Conservation (phyloP, 192 early-diverging fungal genomes). For the Linderina pennispora region DNA sequence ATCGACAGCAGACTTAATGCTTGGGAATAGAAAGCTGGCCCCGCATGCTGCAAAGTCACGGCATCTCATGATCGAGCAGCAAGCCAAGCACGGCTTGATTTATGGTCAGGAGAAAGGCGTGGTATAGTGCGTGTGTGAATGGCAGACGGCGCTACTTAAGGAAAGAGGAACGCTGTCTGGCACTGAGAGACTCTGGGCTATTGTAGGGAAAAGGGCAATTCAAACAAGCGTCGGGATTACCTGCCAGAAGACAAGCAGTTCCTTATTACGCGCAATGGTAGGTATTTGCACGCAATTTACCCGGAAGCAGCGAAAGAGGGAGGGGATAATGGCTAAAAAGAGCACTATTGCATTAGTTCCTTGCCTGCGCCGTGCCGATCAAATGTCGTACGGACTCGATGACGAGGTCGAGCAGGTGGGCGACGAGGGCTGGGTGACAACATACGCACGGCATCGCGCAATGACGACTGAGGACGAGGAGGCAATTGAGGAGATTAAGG, state of each 20-base stretch:
- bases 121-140: too few relatives aligned
- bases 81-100: too few relatives aligned
- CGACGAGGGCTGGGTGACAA: slow-evolving; percentile 81
- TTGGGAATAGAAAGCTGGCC: too few relatives aligned
- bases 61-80: too few relatives aligned
- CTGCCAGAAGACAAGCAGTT: slow-evolving; percentile 86
- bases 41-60: too few relatives aligned
- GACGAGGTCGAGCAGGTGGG: slow-evolving; percentile 54
- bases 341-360: slow-evolving; percentile 53
- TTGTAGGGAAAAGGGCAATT: slow-evolving; percentile 57
- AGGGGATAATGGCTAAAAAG: slow-evolving; percentile 22
- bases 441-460: slow-evolving; percentile 57
- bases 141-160: too few relatives aligned
- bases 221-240: slow-evolving; percentile 78
- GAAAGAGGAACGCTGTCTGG: too few relatives aligned
- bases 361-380: slow-evolving; percentile 72
- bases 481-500: slow-evolving; percentile 55
- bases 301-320: not conserved
- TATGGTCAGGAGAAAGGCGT: too few relatives aligned
- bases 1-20: too few relatives aligned
- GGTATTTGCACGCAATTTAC: too few relatives aligned
- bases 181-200: too few relatives aligned
- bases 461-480: slow-evolving; percentile 35
- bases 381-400: slow-evolving; percentile 35
- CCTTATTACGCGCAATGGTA: slow-evolving; percentile 90